These are phyloP conservation scores for Scheffersomyces parashehatae DNA, from an alignment of 1,139 yeast species.

Conservation along the genomic window DNA sequence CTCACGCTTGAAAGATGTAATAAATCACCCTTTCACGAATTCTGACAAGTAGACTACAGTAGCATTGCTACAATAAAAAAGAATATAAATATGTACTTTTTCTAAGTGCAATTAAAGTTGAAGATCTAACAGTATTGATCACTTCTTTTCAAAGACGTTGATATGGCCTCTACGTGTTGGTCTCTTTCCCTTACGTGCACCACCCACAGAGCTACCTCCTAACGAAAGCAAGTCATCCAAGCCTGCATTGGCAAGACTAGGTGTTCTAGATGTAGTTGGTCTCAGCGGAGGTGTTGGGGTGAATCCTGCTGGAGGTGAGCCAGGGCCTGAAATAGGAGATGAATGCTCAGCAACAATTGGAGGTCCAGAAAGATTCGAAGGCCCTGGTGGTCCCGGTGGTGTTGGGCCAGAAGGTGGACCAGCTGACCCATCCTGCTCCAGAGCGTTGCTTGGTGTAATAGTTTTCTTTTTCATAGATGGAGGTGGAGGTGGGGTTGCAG, in stretches of 20 bases:
- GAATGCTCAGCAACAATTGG: constrained; percentile 16
- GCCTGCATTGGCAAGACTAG: constrained; percentile 48
- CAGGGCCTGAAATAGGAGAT: constrained; percentile 10
- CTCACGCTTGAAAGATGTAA: too few relatives aligned
- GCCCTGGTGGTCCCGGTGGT: not conserved
- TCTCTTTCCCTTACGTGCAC: constrained; percentile 56
- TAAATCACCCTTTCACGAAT: too few relatives aligned
- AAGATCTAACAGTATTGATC: not conserved
- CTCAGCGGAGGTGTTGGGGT: constrained; percentile 1
- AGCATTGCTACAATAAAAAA: too few relatives aligned
- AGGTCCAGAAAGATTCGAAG: constrained; percentile 17
- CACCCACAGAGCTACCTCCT: constrained; percentile 39
- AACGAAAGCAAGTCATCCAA: constrained; percentile 68
- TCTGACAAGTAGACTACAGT: too few relatives aligned
- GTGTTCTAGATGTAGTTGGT: constrained; percentile 9
- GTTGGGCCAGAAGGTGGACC: constrained; percentile 6
- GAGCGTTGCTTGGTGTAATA: constrained; percentile 23
- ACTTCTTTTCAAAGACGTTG: constrained; percentile 61
- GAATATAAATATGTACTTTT: too few relatives aligned
- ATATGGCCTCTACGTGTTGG: constrained; percentile 77
- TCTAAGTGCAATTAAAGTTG: too few relatives aligned
- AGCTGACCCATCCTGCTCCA: constrained; percentile 17
- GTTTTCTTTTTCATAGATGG: constrained; percentile 47
- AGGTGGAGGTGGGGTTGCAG: constrained; percentile 74
- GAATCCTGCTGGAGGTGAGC: constrained; percentile 1